A percentile compares a stretch with the other conserved stretches of the same genome.
phyloP scores from a whole-genome alignment of 1,139 yeast genomes.

The Candida tropicalis region DNA sequence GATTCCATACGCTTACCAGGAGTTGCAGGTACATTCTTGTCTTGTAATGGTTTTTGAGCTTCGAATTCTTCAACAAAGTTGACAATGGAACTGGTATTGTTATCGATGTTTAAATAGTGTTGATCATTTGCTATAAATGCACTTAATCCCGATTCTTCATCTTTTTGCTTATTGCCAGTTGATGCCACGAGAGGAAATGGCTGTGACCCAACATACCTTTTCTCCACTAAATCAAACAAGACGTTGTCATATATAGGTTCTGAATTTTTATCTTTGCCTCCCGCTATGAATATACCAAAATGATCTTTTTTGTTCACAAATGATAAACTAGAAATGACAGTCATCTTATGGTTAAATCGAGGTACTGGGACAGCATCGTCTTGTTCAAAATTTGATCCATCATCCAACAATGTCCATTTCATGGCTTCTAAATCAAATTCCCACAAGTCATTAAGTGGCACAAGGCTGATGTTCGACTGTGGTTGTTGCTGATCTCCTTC shows the following conservation, averaged over 20 bases:
- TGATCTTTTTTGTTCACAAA: conserved; percentile 50
- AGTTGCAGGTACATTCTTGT: conserved; percentile 3
- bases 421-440: conserved; percentile 53
- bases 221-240: conserved; percentile 55
- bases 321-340: conserved; percentile 43
- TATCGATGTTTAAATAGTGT: conserved; percentile 31
- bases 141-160: conserved; percentile 17
- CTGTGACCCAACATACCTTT: conserved; percentile 42
- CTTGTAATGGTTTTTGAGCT: conserved; percentile 2
- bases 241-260: conserved; percentile 44
- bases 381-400: conserved; percentile 30
- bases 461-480: conserved; percentile 23
- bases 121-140: conserved; percentile 23
- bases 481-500: background rate
- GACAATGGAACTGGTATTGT: conserved; percentile 36
- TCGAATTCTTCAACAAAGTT: conserved; percentile 35
- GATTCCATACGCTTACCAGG: conserved; percentile 27
- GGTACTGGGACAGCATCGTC: conserved; percentile 37
- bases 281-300: conserved; percentile 58
- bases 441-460: conserved; percentile 68
- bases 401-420: conserved; percentile 55
- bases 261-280: conserved; percentile 56
- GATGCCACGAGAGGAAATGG: conserved; percentile 30
- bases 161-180: conserved; percentile 16
- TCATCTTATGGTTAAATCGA: conserved; percentile 57